phyloP scores from a whole-genome alignment of 768 basidiomycete genomes.

The Tremella yokohamensis region DNA sequence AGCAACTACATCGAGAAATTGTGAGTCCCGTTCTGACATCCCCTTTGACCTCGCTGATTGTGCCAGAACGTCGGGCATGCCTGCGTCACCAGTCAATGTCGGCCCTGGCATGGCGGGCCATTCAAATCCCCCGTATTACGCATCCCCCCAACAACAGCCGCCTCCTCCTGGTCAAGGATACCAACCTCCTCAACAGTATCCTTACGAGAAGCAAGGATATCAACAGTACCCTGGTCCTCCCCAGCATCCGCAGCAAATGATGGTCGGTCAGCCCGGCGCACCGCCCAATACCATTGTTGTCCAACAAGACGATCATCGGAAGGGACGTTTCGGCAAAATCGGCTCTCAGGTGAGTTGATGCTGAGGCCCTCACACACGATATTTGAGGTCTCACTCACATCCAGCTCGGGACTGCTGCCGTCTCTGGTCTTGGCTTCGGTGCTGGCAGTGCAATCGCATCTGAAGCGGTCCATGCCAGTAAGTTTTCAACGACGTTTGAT shows the following conservation, averaged over 20 bases:
- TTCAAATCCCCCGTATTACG: conserved; percentile 1
- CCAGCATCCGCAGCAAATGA: conserved; percentile 12
- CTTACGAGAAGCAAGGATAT: conserved; percentile 14
- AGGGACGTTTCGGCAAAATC: conserved; percentile 37
- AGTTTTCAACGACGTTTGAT: conserved; percentile 4
- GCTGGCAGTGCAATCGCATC: conserved; percentile 28
- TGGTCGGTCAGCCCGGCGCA: conserved; percentile 6
- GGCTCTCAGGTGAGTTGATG: conserved; percentile 29
- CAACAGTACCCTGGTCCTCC: conserved; percentile 19
- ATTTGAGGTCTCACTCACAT: neutral
- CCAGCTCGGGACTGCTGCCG: conserved; percentile 29
- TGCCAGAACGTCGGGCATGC: neutral
- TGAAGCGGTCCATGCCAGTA: conserved; percentile 27
- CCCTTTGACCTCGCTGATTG: conserved; percentile 2
- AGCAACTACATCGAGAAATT: conserved; percentile 42
- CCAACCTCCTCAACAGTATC: neutral
- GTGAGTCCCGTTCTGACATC: conserved; percentile 16
- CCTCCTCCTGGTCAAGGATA: neutral
- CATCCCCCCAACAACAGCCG: neutral
- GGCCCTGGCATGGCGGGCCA: conserved; percentile 1
- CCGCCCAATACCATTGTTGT: conserved; percentile 14
- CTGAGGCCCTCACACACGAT: too few relatives aligned
- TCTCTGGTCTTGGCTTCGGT: conserved; percentile 33
- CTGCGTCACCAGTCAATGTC: neutral
- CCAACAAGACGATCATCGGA: conserved; percentile 22